phyloP scores from a whole-genome alignment of 306 rosid species.

The Benincasa hispida region DNA sequence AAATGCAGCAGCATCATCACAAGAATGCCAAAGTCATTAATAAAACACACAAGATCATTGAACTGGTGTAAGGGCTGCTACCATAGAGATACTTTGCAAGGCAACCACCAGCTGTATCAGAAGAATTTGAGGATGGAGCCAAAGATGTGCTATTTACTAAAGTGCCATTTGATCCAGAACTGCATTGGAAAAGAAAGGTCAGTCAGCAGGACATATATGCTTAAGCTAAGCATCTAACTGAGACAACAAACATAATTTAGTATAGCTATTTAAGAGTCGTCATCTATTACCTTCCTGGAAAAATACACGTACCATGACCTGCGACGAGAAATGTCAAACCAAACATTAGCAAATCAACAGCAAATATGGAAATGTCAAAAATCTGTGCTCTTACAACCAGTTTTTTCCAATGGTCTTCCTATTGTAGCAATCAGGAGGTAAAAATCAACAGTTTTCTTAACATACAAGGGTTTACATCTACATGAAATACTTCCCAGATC shows the following conservation, averaged over 20 bases:
- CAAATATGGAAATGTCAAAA: neutral
- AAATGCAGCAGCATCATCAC: neutral
- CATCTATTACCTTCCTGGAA: slow-evolving; percentile 1
- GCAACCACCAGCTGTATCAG: neutral
- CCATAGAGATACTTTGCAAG: neutral
- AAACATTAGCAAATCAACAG: neutral
- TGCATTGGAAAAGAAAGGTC: neutral
- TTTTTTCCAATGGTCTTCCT: neutral
- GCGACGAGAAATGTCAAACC: neutral
- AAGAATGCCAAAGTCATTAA: neutral
- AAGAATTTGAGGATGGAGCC: slow-evolving; percentile 9
- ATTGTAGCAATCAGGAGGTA: neutral
- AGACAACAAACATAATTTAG: neutral
- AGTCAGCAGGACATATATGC: neutral
- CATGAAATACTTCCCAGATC: neutral
- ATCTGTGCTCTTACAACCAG: neutral
- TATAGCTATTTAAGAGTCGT: neutral
- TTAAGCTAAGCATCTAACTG: neutral
- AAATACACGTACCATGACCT: slow-evolving; percentile 7
- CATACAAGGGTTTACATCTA: neutral
- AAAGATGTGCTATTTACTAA: neutral
- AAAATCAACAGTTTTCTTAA: neutral
- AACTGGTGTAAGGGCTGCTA: neutral
- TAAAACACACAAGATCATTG: neutral
- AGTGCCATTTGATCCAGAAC: neutral